Base-by-base conservation (phyloP, 1,284 basidiomycete species). In the Meira nashicola region DNA sequence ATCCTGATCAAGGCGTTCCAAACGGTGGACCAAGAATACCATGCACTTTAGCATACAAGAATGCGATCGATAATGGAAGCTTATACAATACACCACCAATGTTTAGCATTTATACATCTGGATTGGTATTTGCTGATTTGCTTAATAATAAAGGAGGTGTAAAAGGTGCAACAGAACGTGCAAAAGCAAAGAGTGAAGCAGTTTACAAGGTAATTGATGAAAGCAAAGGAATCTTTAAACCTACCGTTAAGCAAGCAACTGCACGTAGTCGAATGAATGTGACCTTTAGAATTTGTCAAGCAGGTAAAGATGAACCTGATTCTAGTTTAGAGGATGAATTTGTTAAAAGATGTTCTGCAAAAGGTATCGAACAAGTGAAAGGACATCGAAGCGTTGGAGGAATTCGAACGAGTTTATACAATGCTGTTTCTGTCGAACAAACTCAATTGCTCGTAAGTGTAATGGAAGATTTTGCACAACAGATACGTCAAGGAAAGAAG, bases 11-110 rank as follows among this genome's bases (percentile, higher is more conserved):
- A 25, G 62, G 68, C 2, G 65, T 68, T 0, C 52, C 63, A 4
- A 28, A 58, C 48, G 74, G 88, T 14, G 79, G 84, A 2, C 87
- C 87, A 15, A 66, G 77, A 5, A 87, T 93, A 12, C 92, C 92
- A 0, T 79, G 86, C 39, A 87, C 86, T 67, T 82, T 94, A 73
- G 84, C 89, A 52, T 98, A 92, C 85, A 92, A 91, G 80, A 87
- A 85, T 40, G 83, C 90, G 60, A 86, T 87, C 48, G 88, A 92
- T 72, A 84, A 85, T 60, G 84, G 83, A 63, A 92, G 88, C 70
- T 81, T 98, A 80, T 90, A 93, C 81, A 97, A 99, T 58, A 99
- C 95, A 1, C 95, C 95, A 1, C 87, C 92, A 1, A 90, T 92
- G 70, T 86, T 98, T 77, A 81, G 92, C 58, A 89, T 99, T 73